Conservation (phyloP, 345 rosid genomes). For the Kernera saxatilis region DNA sequence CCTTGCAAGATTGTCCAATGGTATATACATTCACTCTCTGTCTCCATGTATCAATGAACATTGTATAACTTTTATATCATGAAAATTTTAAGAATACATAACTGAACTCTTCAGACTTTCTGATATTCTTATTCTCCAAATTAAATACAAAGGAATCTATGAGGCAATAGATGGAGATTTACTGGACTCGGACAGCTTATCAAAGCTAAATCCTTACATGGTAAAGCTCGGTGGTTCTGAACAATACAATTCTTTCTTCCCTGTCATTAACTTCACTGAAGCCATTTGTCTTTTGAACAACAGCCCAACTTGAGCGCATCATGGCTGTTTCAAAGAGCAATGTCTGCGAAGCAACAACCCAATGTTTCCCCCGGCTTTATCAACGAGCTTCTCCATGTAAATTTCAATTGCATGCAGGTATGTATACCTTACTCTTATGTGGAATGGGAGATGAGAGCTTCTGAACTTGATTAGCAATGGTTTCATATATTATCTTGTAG, state of each 20-base stretch:
- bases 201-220: conserved; percentile 93
- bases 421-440: neutral
- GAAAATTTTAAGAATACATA: neutral
- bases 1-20: conserved; percentile 73
- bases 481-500: conserved; percentile 34
- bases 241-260: neutral
- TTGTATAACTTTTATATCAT: neutral
- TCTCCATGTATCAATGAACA: neutral
- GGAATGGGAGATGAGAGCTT: neutral
- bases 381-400: conserved; percentile 81
- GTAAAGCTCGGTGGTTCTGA: conserved; percentile 33
- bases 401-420: conserved; percentile 88
- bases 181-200: conserved; percentile 67
- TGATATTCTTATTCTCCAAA: neutral
- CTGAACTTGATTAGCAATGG: neutral
- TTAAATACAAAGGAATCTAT: conserved; percentile 47
- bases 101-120: neutral
- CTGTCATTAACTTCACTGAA: conserved; percentile 2
- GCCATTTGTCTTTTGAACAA: conserved; percentile 1
- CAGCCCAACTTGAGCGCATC: conserved; percentile 88
- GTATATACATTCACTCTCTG: conserved; percentile 33
- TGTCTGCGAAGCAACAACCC: conserved; percentile 72
- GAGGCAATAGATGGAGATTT: conserved; percentile 77
- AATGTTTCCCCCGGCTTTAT: conserved; percentile 63
- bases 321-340: conserved; percentile 93